phyloP scores from a whole-genome alignment of 805 yeast species.

The Metschnikowia matae region DNA sequence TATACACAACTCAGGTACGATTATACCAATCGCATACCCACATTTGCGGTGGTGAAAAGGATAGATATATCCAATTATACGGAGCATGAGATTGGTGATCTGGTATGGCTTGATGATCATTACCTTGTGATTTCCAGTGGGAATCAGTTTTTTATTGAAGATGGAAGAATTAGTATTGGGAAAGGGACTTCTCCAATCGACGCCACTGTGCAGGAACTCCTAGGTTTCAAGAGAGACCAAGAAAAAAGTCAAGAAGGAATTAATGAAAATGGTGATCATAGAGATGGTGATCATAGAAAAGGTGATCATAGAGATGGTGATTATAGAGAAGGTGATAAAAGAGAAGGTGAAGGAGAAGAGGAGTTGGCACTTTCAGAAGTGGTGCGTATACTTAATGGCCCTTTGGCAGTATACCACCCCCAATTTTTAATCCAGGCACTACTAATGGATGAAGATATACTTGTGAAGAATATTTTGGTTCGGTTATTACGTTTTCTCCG shows the following conservation, averaged over 20 bases:
- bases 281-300: constrained; percentile 11
- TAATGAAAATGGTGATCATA: not conserved
- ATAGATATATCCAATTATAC: constrained; percentile 71
- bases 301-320: constrained; percentile 6
- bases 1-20: constrained; percentile 85
- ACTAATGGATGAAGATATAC: constrained; percentile 52
- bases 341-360: not conserved
- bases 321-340: not conserved
- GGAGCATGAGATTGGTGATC: constrained; percentile 80
- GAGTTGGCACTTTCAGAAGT: constrained; percentile 56
- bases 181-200: constrained; percentile 38
- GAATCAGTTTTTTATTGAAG: constrained; percentile 81
- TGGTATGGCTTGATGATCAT: constrained; percentile 80
- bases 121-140: constrained; percentile 82
- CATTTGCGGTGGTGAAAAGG: constrained; percentile 71
- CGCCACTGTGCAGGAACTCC: constrained; percentile 42
- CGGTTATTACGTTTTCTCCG: constrained; percentile 52
- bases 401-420: constrained; percentile 87
- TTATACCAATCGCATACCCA: constrained; percentile 75
- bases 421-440: constrained; percentile 76
- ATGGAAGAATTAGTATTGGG: constrained; percentile 47
- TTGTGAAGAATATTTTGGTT: constrained; percentile 56
- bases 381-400: constrained; percentile 79
- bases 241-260: constrained; percentile 5
- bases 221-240: constrained; percentile 26